Base-by-base conservation (phyloP, 371 early-diverging fungal genomes). In the Cokeromyces recurvatus region DNA sequence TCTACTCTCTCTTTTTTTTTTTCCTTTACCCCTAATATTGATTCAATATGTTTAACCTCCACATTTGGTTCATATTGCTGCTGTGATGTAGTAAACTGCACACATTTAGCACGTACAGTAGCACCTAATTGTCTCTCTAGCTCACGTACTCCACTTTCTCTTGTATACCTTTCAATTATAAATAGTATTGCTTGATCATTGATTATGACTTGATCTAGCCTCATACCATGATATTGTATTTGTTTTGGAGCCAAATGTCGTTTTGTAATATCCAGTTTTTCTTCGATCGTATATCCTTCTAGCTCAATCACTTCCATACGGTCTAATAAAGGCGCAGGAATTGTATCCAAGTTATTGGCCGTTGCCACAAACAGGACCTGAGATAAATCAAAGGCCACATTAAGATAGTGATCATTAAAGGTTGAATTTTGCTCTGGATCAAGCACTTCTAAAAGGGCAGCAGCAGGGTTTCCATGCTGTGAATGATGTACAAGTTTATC, bases 351-450 rank as follows among this genome's bases (percentile, higher is more conserved):
- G 9, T 78, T 77, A 58, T 94, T 94, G 32, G 91, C 91, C 0
- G 94, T 94, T n/a, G 89, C 89, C 44, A 94, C 86, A 48, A 91
- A 92, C 9, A 92, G 53, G 0, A 89, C 77, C 25, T 84, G 75
- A 25, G 88, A 87, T 11, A 94, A 72, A 46, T 94, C 92, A 47
- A 88, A 81, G 1, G 90, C 87, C 6, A 89, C 71, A 46, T 85
- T 84, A 23, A 94, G 50, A 61, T 90, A 94, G 53, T 92, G 91
- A 56, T 94, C 94, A 12, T 78, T 64, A 54, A 84, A 84, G 0
- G 78, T 74, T 23, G 59, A 62, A 56, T 93, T 91, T 60, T 94
- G 94, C 48, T 91, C 91, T 2, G 91, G 89, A 51, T 94, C 94
- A 40, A 94, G 59, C 0, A 90, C 88, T 60, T 94, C 94, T 32